A percentile compares a stretch with the other conserved stretches of the same genome.
phyloP scores from a whole-genome alignment of 208 protist genomes.

The Leishmania arabica region DNA sequence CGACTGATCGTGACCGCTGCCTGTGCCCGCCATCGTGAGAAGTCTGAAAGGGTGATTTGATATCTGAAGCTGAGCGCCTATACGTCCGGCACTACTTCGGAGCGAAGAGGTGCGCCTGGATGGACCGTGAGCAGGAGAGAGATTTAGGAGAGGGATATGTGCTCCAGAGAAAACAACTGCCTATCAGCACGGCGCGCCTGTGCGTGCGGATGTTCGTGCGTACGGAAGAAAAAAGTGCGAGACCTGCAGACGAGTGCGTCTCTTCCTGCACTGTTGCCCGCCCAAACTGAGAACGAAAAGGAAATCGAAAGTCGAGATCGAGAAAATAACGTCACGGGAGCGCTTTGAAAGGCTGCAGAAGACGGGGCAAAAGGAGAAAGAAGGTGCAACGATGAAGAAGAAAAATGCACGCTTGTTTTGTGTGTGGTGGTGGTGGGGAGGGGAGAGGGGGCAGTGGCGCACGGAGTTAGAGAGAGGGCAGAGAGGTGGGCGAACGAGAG shows the following conservation, averaged over 20 bases:
- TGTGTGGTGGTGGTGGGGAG: neutral
- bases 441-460: neutral
- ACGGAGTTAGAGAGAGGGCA: neutral
- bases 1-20: slow-evolving; percentile 97
- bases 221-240: neutral
- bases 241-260: neutral
- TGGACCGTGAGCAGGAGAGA: neutral
- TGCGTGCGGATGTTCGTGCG: neutral
- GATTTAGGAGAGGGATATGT: neutral
- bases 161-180: slow-evolving; percentile 5
- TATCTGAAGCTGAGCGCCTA: neutral
- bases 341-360: neutral
- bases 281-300: neutral
- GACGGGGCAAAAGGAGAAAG: neutral
- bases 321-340: neutral
- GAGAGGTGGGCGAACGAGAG: neutral
- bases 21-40: slow-evolving; percentile 56
- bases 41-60: neutral
- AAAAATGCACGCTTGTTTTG: neutral
- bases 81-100: neutral
- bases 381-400: neutral
- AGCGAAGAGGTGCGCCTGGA: neutral
- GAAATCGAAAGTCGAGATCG: too few species aligned
- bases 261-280: neutral
- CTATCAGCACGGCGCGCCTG: neutral